A percentile compares a stretch with the other conserved stretches of the same genome.
Conservation (phyloP, 1,284 basidiomycete genomes). For the Tilletia caries region DNA sequence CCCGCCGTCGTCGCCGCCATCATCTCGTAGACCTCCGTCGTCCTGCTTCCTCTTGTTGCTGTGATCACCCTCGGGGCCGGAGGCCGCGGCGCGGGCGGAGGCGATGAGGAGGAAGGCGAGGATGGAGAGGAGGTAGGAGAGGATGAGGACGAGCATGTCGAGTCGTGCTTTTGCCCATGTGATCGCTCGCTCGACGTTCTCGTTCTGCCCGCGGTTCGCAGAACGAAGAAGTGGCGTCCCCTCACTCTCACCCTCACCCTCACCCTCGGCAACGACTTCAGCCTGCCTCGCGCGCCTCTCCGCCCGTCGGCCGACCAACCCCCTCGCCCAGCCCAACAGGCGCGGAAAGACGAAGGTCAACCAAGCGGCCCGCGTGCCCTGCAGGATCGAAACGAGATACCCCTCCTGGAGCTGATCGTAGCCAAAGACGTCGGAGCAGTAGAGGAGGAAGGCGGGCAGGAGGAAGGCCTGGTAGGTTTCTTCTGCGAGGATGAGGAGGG, state of each 20-base stretch:
- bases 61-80: too few relatives aligned
- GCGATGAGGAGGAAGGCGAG: slow-evolving; percentile 17
- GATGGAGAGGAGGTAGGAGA: slow-evolving; percentile 7
- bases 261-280: background rate
- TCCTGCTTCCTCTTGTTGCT: slow-evolving; percentile 10
- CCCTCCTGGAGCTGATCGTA: slow-evolving; percentile 45
- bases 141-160: slow-evolving; percentile 6
- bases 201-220: background rate
- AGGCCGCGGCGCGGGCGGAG: slow-evolving; percentile 4
- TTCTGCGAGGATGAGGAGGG: slow-evolving; percentile 37
- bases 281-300: background rate
- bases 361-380: slow-evolving; percentile 37
- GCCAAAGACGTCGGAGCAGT: slow-evolving; percentile 42
- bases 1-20: too few relatives aligned
- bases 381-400: slow-evolving; percentile 38
- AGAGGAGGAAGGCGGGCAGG: slow-evolving; percentile 42
- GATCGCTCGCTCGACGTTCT: background rate
- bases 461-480: slow-evolving; percentile 47
- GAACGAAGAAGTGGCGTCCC: background rate
- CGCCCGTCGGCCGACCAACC: background rate
- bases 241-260: background rate
- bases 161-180: background rate
- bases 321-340: background rate
- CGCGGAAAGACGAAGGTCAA: slow-evolving; percentile 43
- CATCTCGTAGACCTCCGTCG: slow-evolving; percentile 24